phyloP scores from a whole-genome alignment of 1,284 basidiomycete species.

The Trichosporon sp. region DNA sequence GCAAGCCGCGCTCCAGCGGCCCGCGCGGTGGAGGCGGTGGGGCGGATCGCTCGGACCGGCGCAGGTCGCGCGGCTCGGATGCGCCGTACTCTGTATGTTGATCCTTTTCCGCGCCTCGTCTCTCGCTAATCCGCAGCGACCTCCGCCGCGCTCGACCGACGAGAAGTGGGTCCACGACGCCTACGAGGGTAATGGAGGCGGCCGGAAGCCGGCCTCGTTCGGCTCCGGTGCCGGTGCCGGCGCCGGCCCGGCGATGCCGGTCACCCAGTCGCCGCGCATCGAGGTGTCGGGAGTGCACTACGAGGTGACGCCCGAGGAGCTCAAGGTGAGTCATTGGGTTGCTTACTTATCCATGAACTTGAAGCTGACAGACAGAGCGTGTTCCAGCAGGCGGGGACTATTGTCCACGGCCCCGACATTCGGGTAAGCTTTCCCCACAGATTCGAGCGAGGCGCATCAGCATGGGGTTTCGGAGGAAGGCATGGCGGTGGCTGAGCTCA shows the following conservation, averaged over 20 bases:
- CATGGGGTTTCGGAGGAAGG: neutral
- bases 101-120: neutral
- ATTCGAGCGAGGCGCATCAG: neutral
- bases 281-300: slow-evolving; percentile 87
- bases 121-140: slow-evolving; percentile 30
- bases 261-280: slow-evolving; percentile 58
- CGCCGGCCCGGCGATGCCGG: slow-evolving; percentile 23
- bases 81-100: slow-evolving; percentile 37
- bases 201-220: neutral
- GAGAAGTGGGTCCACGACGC: slow-evolving; percentile 49
- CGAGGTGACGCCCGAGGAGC: slow-evolving; percentile 80
- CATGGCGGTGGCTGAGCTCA: slow-evolving; percentile 19
- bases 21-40: slow-evolving; percentile 2
- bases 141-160: slow-evolving; percentile 42
- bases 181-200: slow-evolving; percentile 25
- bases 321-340: slow-evolving; percentile 60
- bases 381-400: slow-evolving; percentile 86
- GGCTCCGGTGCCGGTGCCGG: slow-evolving; percentile 15
- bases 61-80: slow-evolving; percentile 21
- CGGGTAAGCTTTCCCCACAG: slow-evolving; percentile 59
- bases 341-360: neutral
- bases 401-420: slow-evolving; percentile 84
- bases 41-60: slow-evolving; percentile 2
- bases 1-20: slow-evolving; percentile 18
- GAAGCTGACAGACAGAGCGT: slow-evolving; percentile 57